Percentiles rank a stretch among this genome's conserved stretches.
These are phyloP conservation scores for Podila minutissima DNA, from an alignment of 192 early-diverging fungal species.

Conservation along the genomic window DNA sequence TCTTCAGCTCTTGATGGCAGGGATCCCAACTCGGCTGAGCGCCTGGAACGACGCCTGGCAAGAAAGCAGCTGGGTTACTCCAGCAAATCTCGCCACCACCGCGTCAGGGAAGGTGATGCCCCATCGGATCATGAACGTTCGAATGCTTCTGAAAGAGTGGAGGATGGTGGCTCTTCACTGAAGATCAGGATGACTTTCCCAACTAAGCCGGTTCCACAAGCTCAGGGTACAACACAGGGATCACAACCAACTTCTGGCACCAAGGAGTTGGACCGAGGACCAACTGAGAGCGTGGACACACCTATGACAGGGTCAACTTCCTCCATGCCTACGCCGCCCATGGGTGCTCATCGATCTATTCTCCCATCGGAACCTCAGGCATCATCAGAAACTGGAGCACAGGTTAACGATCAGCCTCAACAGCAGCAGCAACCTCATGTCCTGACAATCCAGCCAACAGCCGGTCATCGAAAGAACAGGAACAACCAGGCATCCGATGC, in stretches of 20 bases:
- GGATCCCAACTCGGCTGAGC: conserved; percentile 1
- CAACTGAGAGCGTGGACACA: background rate
- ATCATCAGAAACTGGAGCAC: background rate
- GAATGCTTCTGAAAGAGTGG: background rate
- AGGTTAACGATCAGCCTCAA: background rate
- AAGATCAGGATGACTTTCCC: too few relatives aligned
- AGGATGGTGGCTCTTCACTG: background rate
- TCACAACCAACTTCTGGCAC: background rate
- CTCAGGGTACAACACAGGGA: too few relatives aligned
- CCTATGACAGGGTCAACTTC: background rate
- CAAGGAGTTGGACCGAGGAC: background rate
- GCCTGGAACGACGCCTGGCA: conserved; percentile 35
- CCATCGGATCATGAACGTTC: conserved; percentile 1
- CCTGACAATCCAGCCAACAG: background rate
- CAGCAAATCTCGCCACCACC: conserved; percentile 13
- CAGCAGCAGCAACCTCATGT: background rate
- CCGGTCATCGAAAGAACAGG: background rate
- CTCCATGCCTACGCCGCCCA: background rate
- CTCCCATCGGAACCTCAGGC: conserved; percentile 5
- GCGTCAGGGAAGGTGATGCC: conserved; percentile 9
- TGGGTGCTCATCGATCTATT: conserved; percentile 14
- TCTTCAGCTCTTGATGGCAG: background rate
- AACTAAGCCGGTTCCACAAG: too few relatives aligned
- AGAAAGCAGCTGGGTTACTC: conserved; percentile 17
- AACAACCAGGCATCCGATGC: background rate